These are phyloP conservation scores for Epichloe hybrida DNA, from an alignment of 2,329 filamentous ascomycete genomes.

Conservation along the genomic window DNA sequence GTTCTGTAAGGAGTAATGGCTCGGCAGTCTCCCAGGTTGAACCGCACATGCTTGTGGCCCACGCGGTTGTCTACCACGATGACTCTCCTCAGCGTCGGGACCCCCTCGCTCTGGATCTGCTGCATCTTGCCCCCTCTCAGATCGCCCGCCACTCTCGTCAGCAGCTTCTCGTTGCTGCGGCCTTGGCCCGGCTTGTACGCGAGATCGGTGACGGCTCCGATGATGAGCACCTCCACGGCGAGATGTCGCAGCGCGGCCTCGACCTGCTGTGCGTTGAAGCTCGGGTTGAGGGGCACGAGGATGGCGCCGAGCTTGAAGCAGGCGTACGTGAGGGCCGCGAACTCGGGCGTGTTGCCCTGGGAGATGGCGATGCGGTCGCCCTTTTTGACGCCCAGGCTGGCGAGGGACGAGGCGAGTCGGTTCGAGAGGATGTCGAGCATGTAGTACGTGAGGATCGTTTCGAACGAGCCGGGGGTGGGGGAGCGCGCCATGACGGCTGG, in stretches of 20 bases:
- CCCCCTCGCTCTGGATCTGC: conserved; percentile 26
- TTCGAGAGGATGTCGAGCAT: conserved; percentile 65
- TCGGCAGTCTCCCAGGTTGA: conserved; percentile 25
- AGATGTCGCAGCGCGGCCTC: conserved; percentile 67
- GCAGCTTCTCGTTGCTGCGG: conserved; percentile 36
- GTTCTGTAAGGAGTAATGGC: conserved; percentile 32
- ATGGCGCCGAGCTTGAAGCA: conserved; percentile 90
- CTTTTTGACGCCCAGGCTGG: conserved; percentile 58
- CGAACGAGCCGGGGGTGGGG: conserved; percentile 24
- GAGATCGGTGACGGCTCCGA: conserved; percentile 78
- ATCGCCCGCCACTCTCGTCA: conserved; percentile 32
- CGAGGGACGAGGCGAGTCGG: conserved; percentile 56
- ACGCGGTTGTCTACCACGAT: conserved; percentile 67
- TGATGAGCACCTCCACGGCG: conserved; percentile 57
- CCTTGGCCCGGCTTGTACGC: conserved; percentile 47
- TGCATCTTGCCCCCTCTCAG: conserved; percentile 14
- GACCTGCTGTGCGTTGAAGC: conserved; percentile 71
- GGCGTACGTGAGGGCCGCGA: conserved; percentile 75
- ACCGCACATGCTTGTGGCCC: conserved; percentile 31
- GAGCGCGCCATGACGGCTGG: conserved; percentile 41
- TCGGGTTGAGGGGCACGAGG: conserved; percentile 84
- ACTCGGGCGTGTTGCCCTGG: conserved; percentile 74
- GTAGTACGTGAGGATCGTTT: conserved; percentile 59
- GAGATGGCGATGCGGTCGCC: conserved; percentile 78
- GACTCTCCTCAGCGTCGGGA: conserved; percentile 58